Evolutionary conservation across 2,329 filamentous ascomycete species (phyloP).

Genomic region (Hypoxylon sp.): DNA sequence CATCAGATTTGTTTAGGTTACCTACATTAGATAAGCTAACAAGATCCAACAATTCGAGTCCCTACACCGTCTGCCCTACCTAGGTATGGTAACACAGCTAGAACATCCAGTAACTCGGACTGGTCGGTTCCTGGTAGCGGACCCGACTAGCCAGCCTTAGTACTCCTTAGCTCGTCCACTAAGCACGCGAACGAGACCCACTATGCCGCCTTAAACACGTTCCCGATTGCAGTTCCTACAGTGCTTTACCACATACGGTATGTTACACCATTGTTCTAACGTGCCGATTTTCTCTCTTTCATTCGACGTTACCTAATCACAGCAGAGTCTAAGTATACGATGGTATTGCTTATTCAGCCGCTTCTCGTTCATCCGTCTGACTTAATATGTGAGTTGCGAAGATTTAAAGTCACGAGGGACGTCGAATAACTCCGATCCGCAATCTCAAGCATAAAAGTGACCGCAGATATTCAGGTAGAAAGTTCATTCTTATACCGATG

Average conservation of each 20-base stretch:
- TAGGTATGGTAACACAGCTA: not conserved
- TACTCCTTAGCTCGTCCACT: conserved; percentile 4
- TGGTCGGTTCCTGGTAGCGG: conserved; percentile 33
- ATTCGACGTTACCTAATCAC: not conserved
- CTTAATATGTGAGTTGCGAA: not conserved
- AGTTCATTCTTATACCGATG: conserved; percentile 14
- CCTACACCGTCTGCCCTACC: not conserved
- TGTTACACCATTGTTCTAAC: conserved; percentile 20
- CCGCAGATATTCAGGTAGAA: not conserved
- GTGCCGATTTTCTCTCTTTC: not conserved
- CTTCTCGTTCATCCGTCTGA: not conserved
- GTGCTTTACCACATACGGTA: conserved; percentile 13
- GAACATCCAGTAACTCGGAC: conserved; percentile 26
- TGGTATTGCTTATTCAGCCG: no score
- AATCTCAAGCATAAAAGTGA: not conserved
- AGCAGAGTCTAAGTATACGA: no score
- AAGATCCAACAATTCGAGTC: conserved; percentile 11
- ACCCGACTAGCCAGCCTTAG: conserved; percentile 11
- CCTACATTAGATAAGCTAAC: no score
- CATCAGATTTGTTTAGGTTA: not conserved
- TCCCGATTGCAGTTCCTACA: conserved; percentile 29
- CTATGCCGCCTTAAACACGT: conserved; percentile 33
- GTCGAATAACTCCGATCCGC: not conserved
- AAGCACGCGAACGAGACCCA: conserved; percentile 38
- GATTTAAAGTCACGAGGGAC: not conserved